Percentiles rank a stretch among this genome's conserved stretches.
phyloP scores from a whole-genome alignment of 176 grass and related monocot genomes.

The Bromus sterilis region DNA sequence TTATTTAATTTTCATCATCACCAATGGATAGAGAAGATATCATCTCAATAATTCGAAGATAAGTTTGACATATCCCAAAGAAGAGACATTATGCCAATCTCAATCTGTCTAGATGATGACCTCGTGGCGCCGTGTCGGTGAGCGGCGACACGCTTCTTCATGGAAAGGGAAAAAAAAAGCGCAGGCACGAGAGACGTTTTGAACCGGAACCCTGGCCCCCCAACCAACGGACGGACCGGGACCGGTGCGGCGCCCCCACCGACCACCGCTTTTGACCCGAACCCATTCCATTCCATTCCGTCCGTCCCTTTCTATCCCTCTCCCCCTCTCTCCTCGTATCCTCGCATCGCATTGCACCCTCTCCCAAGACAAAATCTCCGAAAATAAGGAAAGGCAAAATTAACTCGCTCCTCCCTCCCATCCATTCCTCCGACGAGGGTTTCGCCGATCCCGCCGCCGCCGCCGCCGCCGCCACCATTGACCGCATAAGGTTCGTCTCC shows the following conservation, averaged over 20 bases:
- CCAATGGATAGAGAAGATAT: neutral
- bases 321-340: neutral
- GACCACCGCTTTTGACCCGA: conserved; percentile 6
- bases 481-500: neutral
- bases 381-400: neutral
- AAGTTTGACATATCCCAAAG: neutral
- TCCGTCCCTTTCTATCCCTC: neutral
- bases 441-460: neutral
- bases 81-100: neutral
- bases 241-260: neutral
- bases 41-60: neutral
- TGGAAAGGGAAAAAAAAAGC: neutral
- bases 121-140: neutral
- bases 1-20: too few species aligned
- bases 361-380: neutral
- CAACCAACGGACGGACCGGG: neutral
- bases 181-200: neutral
- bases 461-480: neutral
- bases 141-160: neutral
- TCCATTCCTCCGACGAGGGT: conserved; percentile 10
- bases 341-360: neutral
- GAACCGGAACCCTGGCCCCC: neutral
- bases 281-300: neutral
- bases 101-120: neutral
- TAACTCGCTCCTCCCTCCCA: neutral